Percentiles rank a stretch among this genome's conserved stretches.
Evolutionary conservation across 371 early-diverging fungal species (phyloP).

Genomic region (Capillidium rhysosporum): DNA sequence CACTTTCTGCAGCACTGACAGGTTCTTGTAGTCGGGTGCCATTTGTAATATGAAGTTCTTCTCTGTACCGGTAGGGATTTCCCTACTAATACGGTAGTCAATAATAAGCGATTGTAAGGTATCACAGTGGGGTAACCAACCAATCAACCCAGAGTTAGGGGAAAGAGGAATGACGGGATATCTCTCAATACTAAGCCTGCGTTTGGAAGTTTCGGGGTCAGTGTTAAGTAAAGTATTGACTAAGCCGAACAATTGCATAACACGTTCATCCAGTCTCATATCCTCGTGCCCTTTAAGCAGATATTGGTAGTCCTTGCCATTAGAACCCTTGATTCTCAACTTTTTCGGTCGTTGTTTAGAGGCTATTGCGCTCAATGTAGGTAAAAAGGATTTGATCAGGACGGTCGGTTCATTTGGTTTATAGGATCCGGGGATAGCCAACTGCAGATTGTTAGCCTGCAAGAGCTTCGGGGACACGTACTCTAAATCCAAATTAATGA

Average conservation of each 20-base stretch:
- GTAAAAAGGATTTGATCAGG: constrained; percentile 69
- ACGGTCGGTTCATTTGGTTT: constrained; percentile 70
- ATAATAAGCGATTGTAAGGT: constrained; percentile 82
- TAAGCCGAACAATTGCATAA: constrained; percentile 96
- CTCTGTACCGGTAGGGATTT: constrained; percentile 79
- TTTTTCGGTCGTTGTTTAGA: constrained; percentile 90
- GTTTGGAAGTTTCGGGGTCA: constrained; percentile 83
- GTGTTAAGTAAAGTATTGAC: constrained; percentile 76
- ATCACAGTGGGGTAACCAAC: constrained; percentile 92
- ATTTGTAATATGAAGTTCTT: constrained; percentile 87
- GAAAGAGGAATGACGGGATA: constrained; percentile 93
- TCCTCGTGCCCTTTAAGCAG: constrained; percentile 96
- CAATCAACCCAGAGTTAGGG: constrained; percentile 89
- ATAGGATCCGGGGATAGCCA: constrained; percentile 89
- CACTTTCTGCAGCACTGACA: constrained; percentile 80
- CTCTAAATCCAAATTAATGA: constrained; percentile 70
- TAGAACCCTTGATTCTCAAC: constrained; percentile 65
- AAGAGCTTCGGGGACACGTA: constrained; percentile 81
- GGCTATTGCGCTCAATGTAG: constrained; percentile 64
- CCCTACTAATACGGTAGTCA: constrained; percentile 70
- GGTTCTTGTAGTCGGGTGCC: constrained; percentile 85
- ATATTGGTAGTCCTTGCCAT: constrained; percentile 81
- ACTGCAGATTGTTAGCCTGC: constrained; percentile 61
- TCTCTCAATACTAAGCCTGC: constrained; percentile 78
- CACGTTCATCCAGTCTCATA: constrained; percentile 95